Conservation (phyloP, 768 basidiomycete genomes). For the Russula foetens region DNA sequence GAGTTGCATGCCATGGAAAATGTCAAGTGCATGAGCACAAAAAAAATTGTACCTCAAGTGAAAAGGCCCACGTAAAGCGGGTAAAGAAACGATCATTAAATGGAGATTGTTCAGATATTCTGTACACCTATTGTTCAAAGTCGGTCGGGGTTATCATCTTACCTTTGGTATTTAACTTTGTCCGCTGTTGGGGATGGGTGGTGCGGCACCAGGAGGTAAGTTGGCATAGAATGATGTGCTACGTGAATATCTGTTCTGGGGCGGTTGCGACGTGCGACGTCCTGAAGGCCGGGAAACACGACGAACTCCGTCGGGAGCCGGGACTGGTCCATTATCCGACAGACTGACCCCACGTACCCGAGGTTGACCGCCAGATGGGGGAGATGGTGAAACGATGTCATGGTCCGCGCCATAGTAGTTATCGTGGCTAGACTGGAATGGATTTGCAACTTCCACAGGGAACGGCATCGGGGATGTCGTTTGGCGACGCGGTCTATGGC, state of each 20-base stretch:
- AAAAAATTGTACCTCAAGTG: slow-evolving; percentile 1
- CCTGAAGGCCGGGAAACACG: slow-evolving; percentile 58
- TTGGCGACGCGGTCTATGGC: background rate
- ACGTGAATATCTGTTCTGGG: slow-evolving; percentile 63
- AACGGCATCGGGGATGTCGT: background rate
- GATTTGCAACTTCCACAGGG: background rate
- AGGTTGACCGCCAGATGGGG: slow-evolving; percentile 9
- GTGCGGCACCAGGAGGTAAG: slow-evolving; percentile 71
- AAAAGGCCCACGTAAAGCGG: slow-evolving; percentile 4
- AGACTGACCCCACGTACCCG: slow-evolving; percentile 60
- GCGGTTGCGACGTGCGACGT: slow-evolving; percentile 52
- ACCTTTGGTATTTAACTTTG: background rate
- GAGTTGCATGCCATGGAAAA: background rate
- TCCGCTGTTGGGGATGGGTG: slow-evolving; percentile 26
- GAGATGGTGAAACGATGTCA: background rate
- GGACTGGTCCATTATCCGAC: slow-evolving; percentile 78
- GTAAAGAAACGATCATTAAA: slow-evolving; percentile 12
- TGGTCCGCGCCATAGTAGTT: background rate
- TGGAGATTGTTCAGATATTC: slow-evolving; percentile 6
- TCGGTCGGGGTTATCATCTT: slow-evolving; percentile 7
- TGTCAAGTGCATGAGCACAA: background rate
- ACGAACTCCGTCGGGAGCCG: slow-evolving; percentile 68
- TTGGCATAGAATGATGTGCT: slow-evolving; percentile 34
- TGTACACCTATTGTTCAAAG: slow-evolving; percentile 5
- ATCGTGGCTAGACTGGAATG: slow-evolving; percentile 4